A percentile compares a stretch with the other conserved stretches of the same genome.
Evolutionary conservation across 129 eudicot genomes (phyloP).

Genomic region (Centaurea solstitialis): DNA sequence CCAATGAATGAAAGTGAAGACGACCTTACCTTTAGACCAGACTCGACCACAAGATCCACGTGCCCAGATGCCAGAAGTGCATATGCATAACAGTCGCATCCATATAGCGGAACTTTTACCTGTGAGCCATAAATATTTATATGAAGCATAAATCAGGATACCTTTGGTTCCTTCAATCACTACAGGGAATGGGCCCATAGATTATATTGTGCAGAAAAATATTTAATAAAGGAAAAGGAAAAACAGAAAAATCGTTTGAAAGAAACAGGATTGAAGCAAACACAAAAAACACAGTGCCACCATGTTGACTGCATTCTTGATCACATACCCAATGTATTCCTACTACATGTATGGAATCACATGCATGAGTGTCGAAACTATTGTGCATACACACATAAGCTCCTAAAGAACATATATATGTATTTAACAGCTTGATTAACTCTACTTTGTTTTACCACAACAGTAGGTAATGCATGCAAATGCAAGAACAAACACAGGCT

Average conservation of each 20-base stretch:
- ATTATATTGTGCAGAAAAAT: background rate
- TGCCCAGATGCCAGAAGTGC: slow-evolving; percentile 95
- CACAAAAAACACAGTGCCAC: background rate
- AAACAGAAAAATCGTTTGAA: background rate
- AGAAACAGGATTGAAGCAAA: background rate
- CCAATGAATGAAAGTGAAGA: background rate
- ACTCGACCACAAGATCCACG: slow-evolving; percentile 93
- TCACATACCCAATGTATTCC: too few species aligned
- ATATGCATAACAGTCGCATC: slow-evolving; percentile 97
- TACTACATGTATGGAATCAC: too few species aligned
- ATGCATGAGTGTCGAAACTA: too few species aligned
- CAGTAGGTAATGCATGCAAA: slow-evolving; percentile 1
- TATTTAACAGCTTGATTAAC: background rate
- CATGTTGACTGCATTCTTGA: background rate
- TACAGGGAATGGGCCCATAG: background rate
- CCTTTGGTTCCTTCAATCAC: background rate
- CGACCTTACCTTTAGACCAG: slow-evolving; percentile 84
- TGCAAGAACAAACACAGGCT: background rate
- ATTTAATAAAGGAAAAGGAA: background rate
- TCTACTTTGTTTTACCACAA: background rate
- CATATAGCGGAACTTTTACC: slow-evolving; percentile 95
- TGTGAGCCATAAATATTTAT: slow-evolving; percentile 28
- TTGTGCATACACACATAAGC: too few species aligned
- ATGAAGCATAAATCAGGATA: background rate
- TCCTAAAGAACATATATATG: background rate